Base-by-base conservation (phyloP, 2,329 filamentous ascomycete species). In the Colletotrichum sp. region DNA sequence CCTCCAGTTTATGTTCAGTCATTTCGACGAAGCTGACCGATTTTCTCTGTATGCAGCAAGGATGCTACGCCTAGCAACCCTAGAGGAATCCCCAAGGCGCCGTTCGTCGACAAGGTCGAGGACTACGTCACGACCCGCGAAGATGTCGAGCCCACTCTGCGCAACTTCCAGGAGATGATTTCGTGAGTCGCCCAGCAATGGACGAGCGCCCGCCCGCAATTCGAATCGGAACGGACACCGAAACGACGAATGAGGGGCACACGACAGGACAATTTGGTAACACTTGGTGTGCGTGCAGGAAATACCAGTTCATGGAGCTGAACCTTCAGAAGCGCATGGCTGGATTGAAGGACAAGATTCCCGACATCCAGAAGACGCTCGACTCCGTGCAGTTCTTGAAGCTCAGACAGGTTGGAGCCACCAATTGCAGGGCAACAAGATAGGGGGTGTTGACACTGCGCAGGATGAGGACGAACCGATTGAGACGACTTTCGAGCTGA, bases 231-330 rank as follows among this genome's bases (percentile, higher is more conserved):
- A 49, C 59, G 60, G 55, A 32, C 21, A 36, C 32, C 62, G n/a
- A 26, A 30, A 49, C 13, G 34, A 39, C 59, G 9, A 59, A 52
- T 2, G n/a, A 12, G 67, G 21, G 34, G 39, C 52, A 63, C 15
- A 26, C 24, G 32, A 67, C 30, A 32, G 69, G 69, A 67, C 32
- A 21, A 6, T 16, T 32, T 76, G 75, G 75, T 76, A 76, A 76
- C 75, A 75, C 9, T 63, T 71, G 36, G 26, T 34, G 44, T 63
- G 85, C 83, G 84, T 18, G 71, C 83, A 98, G 96, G 80, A 99
- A 99, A 90, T 99, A 99, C 88, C 97, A 99, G 85, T 99, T 99
- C 87, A 99, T 99, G 97, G 96, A 99, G 87, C 89, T 94, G 83
- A 99, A 98, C 85, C 95, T 97, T 75, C 94, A 98, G 85, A 91